These are phyloP conservation scores for Gyromitra esculenta DNA, from an alignment of 2,329 filamentous ascomycete genomes.

Conservation along the genomic window DNA sequence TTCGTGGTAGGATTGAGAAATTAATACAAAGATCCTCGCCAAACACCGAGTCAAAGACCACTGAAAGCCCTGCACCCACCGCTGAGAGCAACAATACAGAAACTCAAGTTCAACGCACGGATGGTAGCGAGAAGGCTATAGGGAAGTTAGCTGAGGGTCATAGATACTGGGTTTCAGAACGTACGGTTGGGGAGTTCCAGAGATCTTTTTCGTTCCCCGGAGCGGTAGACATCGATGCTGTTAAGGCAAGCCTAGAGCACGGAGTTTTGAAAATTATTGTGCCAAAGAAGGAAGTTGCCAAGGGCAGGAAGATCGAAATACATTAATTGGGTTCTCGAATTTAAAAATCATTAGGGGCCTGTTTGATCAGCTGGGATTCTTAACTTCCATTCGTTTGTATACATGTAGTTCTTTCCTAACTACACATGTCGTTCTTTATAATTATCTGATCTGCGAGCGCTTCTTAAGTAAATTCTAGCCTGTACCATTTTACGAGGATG, in stretches of 20 bases:
- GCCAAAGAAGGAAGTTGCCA: conserved; percentile 69
- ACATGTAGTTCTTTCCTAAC: neutral
- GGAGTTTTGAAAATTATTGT: conserved; percentile 72
- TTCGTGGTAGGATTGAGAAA: conserved; percentile 76
- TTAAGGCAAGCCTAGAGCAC: conserved; percentile 71
- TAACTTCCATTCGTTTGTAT: neutral
- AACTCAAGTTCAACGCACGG: conserved; percentile 54
- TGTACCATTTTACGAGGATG: neutral
- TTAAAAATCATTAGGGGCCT: neutral
- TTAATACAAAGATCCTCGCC: conserved; percentile 68
- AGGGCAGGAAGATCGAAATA: conserved; percentile 48
- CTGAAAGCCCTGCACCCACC: conserved; percentile 55
- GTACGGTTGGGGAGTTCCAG: conserved; percentile 73
- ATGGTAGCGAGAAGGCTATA: conserved; percentile 37
- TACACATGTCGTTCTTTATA: neutral
- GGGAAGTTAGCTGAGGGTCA: conserved; percentile 9
- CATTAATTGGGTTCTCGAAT: conserved; percentile 23
- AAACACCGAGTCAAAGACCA: conserved; percentile 61
- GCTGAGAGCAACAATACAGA: conserved; percentile 60
- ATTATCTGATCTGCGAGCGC: neutral
- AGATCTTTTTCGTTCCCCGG: conserved; percentile 74
- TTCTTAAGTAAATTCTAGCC: neutral
- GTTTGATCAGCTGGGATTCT: neutral
- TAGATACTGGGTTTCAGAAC: conserved; percentile 75
- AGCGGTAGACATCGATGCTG: conserved; percentile 70